phyloP scores from a whole-genome alignment of 768 basidiomycete genomes.

The Xerocomus potaroensis region DNA sequence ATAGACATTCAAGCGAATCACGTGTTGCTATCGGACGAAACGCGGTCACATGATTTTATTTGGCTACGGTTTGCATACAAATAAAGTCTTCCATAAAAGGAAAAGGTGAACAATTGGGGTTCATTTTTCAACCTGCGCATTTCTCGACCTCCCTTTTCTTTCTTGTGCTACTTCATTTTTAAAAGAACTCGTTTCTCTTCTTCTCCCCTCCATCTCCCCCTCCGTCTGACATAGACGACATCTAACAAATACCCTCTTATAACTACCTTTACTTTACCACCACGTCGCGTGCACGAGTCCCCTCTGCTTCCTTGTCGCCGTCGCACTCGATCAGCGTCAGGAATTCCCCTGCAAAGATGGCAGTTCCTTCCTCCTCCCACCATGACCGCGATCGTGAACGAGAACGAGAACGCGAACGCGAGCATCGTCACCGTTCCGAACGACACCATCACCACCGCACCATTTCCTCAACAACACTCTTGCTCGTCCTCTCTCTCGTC shows the following conservation, averaged over 20 bases:
- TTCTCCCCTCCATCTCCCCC: slow-evolving; percentile 9
- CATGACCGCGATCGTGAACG: slow-evolving; percentile 58
- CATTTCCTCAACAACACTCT: slow-evolving; percentile 84
- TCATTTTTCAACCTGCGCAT: slow-evolving; percentile 19
- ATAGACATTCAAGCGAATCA: slow-evolving; percentile 4
- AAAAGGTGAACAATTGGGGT: slow-evolving; percentile 25
- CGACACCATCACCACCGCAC: slow-evolving; percentile 78
- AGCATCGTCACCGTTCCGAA: slow-evolving; percentile 55
- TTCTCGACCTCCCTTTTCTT: not conserved
- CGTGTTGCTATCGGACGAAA: slow-evolving; percentile 19
- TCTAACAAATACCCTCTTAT: not conserved
- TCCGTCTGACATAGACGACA: slow-evolving; percentile 20
- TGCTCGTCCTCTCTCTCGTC: slow-evolving; percentile 81
- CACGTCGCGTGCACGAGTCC: slow-evolving; percentile 64
- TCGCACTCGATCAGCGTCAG: slow-evolving; percentile 58
- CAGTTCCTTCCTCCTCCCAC: slow-evolving; percentile 81
- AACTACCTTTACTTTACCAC: slow-evolving; percentile 32
- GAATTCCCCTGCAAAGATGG: slow-evolving; percentile 54
- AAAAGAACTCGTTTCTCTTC: slow-evolving; percentile 13
- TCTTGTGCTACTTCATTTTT: slow-evolving; percentile 13
- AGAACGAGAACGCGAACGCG: slow-evolving; percentile 47
- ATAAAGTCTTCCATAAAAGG: slow-evolving; percentile 22
- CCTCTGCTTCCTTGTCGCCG: slow-evolving; percentile 76
- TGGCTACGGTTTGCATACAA: slow-evolving; percentile 27
- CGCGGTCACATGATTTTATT: slow-evolving; percentile 32